Evolutionary conservation across 2,329 filamentous ascomycete species (phyloP).

Genomic region (Alternaria arbusti): DNA sequence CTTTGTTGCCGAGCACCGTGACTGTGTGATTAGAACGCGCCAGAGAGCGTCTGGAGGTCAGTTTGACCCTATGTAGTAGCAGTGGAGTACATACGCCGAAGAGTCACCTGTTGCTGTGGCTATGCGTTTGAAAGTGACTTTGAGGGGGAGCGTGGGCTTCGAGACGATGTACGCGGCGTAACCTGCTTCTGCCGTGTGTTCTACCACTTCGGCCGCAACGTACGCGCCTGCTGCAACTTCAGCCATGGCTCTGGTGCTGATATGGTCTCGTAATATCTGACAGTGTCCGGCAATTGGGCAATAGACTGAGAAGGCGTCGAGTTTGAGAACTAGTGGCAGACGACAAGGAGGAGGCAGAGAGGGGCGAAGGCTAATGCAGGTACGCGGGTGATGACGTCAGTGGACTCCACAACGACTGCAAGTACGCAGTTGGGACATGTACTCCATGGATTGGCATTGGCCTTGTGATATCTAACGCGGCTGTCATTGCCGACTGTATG

Average conservation of each 20-base stretch:
- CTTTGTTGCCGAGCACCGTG: conserved; percentile 50
- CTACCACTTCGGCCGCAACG: conserved; percentile 46
- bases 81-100: conserved; percentile 27
- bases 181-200: conserved; percentile 50
- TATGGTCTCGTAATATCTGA: not conserved
- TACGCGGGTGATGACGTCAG: conserved; percentile 12
- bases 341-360: not conserved
- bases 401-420: conserved; percentile 3
- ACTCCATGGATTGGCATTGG: not conserved
- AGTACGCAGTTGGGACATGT: not conserved
- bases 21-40: conserved; percentile 49
- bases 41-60: conserved; percentile 35
- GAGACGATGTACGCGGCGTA: conserved; percentile 51
- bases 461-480: not conserved
- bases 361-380: conserved; percentile 4
- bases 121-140: conserved; percentile 51
- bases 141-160: conserved; percentile 52
- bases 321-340: not conserved
- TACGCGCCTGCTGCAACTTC: conserved; percentile 51
- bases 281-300: not conserved
- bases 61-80: not conserved
- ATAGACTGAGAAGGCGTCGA: not conserved
- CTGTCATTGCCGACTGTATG: not conserved
- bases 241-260: conserved; percentile 37
- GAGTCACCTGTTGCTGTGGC: conserved; percentile 47